Base-by-base conservation (phyloP, 441 rosid species). In the Adansonia rubrostipa region DNA sequence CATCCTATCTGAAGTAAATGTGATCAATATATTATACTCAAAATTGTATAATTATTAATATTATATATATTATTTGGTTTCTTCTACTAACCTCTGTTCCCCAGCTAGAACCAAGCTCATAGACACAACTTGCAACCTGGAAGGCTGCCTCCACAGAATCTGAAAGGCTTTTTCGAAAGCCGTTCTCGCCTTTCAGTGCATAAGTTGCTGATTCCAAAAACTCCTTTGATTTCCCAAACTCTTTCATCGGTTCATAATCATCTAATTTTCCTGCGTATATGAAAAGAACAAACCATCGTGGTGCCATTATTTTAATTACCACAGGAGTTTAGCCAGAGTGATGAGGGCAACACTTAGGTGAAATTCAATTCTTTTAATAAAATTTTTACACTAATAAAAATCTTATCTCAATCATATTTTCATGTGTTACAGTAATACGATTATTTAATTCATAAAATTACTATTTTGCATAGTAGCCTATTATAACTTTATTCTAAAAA, bases 101-200 rank as follows among this genome's bases (percentile, higher is more conserved):
- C 96, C 93, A 91, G 53, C 76, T 2, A 0, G 90, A 86, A 63
- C 81, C 82, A 74, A 66, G 4, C 33, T 92, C 97, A 3, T 88
- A 89, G 6, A 28, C 66, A 77, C 88, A 87, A n/a, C 65, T 50
- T 3, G 93, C 90, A 6, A 90, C 84, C 33, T 83, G 67, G 36
- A 53, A 28, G 9, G 91, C 92, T 45, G 71, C 82, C 66, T 85
- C 84, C 0, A 82, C 36, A 9, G 65, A 77, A 44, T 72, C 51
- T 0, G 75, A 73, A 71, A 90, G 73, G 20, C 66, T 81, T 11
- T 22, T 48, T 70, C 33, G 45, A 74, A 45, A 14, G 8, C 54
- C 45, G 13, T 77, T 13, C 62, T 83, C 80, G 14, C 84, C 91
- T 74, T 82, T 78, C 64, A 94, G 72, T 75, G 94, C 92, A 8